Evolutionary conservation across 139 green algal species (phyloP).

Genomic region (Volvox africanus): DNA sequence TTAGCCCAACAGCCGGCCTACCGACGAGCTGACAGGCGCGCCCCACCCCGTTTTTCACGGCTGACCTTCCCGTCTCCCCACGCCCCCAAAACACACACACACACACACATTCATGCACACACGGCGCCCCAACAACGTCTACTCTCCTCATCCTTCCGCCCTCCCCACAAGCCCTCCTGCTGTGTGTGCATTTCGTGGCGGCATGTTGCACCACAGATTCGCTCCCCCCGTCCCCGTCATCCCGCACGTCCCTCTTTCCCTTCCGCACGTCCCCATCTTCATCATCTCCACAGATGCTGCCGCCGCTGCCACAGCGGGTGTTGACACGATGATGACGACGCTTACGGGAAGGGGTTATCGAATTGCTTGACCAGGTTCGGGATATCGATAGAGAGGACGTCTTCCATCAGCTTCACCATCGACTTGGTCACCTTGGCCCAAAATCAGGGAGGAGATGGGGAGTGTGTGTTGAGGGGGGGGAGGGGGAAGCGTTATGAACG

Average conservation of each 20-base stretch:
- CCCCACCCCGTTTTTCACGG: too few relatives aligned
- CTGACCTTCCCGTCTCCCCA: too few relatives aligned
- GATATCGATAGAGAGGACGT: slow-evolving; percentile 90
- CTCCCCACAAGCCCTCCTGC: too few relatives aligned
- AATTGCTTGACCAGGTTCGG: slow-evolving; percentile 91
- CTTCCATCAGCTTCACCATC: slow-evolving; percentile 77
- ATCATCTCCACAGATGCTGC: background rate
- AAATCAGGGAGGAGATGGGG: background rate
- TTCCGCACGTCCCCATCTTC: background rate
- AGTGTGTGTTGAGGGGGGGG: background rate
- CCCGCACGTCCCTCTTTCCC: background rate
- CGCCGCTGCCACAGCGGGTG: too few relatives aligned
- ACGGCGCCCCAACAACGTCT: too few relatives aligned
- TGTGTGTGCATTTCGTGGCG: too few relatives aligned
- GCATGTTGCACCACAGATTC: too few relatives aligned
- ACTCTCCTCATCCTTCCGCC: too few relatives aligned
- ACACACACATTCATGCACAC: too few relatives aligned
- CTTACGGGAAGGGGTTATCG: slow-evolving; percentile 83
- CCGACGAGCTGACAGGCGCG: too few relatives aligned
- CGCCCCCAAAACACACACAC: too few relatives aligned
- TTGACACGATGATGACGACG: background rate
- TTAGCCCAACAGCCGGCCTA: too few relatives aligned
- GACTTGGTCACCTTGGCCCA: slow-evolving; percentile 37
- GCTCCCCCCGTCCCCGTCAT: background rate
- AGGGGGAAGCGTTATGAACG: background rate